Percentiles rank a stretch among this genome's conserved stretches.
Conservation (phyloP, 768 basidiomycete genomes). For the Crucibulum laeve region DNA sequence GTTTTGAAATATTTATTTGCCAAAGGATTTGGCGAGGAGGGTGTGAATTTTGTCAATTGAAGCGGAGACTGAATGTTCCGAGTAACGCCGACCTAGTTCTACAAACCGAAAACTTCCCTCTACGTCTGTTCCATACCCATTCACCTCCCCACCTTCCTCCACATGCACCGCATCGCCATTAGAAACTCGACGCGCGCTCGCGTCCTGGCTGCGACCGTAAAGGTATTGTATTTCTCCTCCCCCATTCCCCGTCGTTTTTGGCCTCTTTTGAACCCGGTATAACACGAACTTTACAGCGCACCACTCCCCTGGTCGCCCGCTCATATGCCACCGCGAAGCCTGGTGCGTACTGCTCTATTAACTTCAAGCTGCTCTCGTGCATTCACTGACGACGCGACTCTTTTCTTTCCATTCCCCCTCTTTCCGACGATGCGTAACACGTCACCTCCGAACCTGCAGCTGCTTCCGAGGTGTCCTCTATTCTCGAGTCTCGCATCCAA, state of each 20-base stretch:
- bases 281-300: constrained; percentile 29
- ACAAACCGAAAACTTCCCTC: constrained; percentile 43
- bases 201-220: constrained; percentile 61
- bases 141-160: constrained; percentile 44
- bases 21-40: constrained; percentile 1
- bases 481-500: constrained; percentile 97
- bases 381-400: constrained; percentile 19
- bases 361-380: neutral
- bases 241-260: constrained; percentile 11
- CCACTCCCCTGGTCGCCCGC: constrained; percentile 58
- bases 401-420: constrained; percentile 12
- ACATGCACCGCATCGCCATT: constrained; percentile 81
- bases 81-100: constrained; percentile 37
- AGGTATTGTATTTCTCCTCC: constrained; percentile 38
- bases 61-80: constrained; percentile 44
- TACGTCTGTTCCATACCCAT: constrained; percentile 28
- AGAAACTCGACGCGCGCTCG: constrained; percentile 79
- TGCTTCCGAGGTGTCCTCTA: constrained; percentile 98
- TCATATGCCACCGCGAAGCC: constrained; percentile 98
- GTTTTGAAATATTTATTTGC: constrained; percentile 2
- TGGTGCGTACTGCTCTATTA: constrained; percentile 49
- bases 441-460: constrained; percentile 47
- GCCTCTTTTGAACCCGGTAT: constrained; percentile 15
- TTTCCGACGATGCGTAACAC: constrained; percentile 22
- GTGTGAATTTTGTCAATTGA: constrained; percentile 22